Evolutionary conservation across 2,329 filamentous ascomycete genomes (phyloP), one percentile per base, ranked within the genome.

Genomic region (Calonectria crousiana): DNA sequence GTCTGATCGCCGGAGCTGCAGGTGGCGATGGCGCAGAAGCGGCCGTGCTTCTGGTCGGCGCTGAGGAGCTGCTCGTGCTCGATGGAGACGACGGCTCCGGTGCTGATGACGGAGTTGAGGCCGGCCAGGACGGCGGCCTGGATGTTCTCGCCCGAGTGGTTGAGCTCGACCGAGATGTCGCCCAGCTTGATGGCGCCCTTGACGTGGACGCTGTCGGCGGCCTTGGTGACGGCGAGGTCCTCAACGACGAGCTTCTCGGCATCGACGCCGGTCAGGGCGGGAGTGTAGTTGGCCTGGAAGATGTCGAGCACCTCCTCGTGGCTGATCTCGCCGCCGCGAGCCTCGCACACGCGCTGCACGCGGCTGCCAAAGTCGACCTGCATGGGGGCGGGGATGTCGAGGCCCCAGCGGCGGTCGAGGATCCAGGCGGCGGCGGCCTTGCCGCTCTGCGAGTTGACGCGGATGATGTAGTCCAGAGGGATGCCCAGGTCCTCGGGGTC

Each of bases 401-500:
- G 93, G 82, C 97, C 92, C 76, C 98, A 92, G 82, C 95, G 93
- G 79, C 94, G 93, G 83, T 95, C 92, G 83, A 98, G 96, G 83
- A 98, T 94, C 95, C 95, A 98, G 67, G 96, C 96, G 74, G 95
- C 93, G 80, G 97, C 97, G 75, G 96, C 96, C 88, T 99, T 98
- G 77, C 96, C 96, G 80, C 92, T 95, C 84, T 98, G 96, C n/a
- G 95, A 98, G 89, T 98, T 99, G 90, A 98, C 96, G 74, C 96
- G 94, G 83, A 98, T 98, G 83, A 98, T 94, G 74, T 96, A 96
- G 86, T 98, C 96, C 90, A 98, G 98, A n/a, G 93, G 98, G 71
- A 96, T 92, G 67, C 96, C 96, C 76, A 98, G 98, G 82, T 98
- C 96, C 82, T 94, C 90, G 5, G 96, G 96, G 82, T 98, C 96